phyloP scores from a whole-genome alignment of 2,329 filamentous ascomycete species.

The Arthroderma sp. region DNA sequence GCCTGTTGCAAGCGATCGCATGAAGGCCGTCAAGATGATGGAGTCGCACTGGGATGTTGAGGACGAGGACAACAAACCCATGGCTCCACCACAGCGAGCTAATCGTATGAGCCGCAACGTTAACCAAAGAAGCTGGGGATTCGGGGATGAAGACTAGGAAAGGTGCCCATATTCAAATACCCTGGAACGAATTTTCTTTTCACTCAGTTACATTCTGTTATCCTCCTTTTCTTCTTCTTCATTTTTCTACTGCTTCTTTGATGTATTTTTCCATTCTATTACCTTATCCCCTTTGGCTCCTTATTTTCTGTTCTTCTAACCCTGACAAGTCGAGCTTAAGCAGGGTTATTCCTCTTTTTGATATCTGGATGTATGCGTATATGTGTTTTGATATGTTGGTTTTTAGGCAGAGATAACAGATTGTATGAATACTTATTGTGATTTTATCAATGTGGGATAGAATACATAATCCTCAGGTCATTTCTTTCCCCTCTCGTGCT shows the following conservation, averaged over 20 bases:
- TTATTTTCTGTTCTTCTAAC: too few relatives aligned
- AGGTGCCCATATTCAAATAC: neutral
- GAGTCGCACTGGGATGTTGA: slow-evolving; percentile 41
- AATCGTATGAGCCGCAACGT: slow-evolving; percentile 16
- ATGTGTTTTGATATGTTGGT: too few relatives aligned
- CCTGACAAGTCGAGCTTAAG: too few relatives aligned
- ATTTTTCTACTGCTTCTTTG: neutral
- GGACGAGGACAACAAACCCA: slow-evolving; percentile 21
- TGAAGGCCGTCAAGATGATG: slow-evolving; percentile 63
- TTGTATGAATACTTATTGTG: too few relatives aligned
- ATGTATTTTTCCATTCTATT: neutral
- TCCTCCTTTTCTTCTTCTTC: neutral
- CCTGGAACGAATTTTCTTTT: neutral
- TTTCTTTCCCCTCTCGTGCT: too few relatives aligned
- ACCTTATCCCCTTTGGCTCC: neutral
- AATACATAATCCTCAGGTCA: too few relatives aligned
- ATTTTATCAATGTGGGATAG: too few relatives aligned
- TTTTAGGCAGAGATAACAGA: too few relatives aligned
- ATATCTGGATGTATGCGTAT: too few relatives aligned
- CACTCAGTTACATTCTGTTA: neutral
- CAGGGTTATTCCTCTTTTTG: too few relatives aligned
- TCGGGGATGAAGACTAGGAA: slow-evolving; percentile 25
- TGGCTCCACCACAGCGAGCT: slow-evolving; percentile 14
- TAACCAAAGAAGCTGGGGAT: slow-evolving; percentile 29
- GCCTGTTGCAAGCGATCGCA: slow-evolving; percentile 32